These are phyloP conservation scores for Paramecium bursaria DNA, from an alignment of 73 alveolate species.

Conservation along the genomic window DNA sequence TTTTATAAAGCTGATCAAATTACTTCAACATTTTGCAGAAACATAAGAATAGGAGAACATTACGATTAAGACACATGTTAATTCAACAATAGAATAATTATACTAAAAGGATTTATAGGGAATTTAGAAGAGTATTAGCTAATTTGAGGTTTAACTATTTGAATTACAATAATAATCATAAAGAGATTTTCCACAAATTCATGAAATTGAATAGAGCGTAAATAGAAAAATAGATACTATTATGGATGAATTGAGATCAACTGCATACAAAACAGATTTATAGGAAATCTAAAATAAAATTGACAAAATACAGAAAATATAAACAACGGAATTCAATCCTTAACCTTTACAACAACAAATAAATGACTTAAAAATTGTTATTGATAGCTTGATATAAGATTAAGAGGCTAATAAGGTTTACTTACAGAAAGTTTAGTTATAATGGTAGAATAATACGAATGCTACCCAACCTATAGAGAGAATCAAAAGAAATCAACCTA, in stretches of 20 bases:
- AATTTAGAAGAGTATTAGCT: background rate
- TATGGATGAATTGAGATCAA: conserved; percentile 43
- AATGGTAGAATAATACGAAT: background rate
- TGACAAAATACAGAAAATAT: background rate
- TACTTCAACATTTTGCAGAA: conserved; percentile 51
- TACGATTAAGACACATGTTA: conserved; percentile 17
- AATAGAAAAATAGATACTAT: conserved; percentile 51
- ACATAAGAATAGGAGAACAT: conserved; percentile 39
- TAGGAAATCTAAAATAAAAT: conserved; percentile 9
- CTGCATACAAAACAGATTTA: conserved; percentile 27
- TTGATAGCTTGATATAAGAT: conserved; percentile 44
- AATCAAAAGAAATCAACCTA: background rate
- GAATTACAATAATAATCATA: background rate
- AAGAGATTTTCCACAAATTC: conserved; percentile 12
- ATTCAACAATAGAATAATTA: conserved; percentile 20
- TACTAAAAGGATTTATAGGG: background rate
- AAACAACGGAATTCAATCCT: conserved; percentile 3
- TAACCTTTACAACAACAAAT: background rate
- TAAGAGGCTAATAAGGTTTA: conserved; percentile 1
- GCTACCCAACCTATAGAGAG: background rate
- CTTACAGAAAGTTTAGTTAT: background rate
- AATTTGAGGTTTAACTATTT: background rate
- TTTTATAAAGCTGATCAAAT: conserved; percentile 21
- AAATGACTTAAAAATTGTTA: conserved; percentile 15
- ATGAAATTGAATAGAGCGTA: conserved; percentile 3